Percentiles rank a stretch among this genome's conserved stretches.
These are phyloP conservation scores for Rhododendron griersonianum DNA, from an alignment of 148 eudicot genomes.

Conservation along the genomic window DNA sequence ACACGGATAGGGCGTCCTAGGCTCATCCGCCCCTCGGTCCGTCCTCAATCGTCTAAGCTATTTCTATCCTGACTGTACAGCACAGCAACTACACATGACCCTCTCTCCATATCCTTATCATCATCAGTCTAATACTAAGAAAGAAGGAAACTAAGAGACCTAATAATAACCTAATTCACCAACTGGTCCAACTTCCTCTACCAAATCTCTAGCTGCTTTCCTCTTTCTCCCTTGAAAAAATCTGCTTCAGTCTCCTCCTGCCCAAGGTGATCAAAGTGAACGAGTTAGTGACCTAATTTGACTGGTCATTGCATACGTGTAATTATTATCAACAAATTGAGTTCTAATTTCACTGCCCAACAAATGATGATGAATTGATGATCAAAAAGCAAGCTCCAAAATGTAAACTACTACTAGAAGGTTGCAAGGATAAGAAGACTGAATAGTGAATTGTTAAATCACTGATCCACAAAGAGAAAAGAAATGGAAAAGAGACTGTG, in stretches of 20 bases:
- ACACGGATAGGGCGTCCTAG: neutral
- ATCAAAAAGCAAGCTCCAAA: neutral
- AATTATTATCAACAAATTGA: neutral
- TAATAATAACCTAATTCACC: neutral
- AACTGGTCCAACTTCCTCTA: neutral
- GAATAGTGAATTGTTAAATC: neutral
- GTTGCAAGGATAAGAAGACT: neutral
- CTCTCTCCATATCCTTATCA: neutral
- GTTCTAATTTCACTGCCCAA: neutral
- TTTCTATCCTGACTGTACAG: slow-evolving; percentile 6
- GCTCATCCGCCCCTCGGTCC: neutral
- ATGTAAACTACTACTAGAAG: neutral
- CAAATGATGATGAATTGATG: neutral
- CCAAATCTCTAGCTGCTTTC: neutral
- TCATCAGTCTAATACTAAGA: no score
- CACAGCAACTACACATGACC: neutral
- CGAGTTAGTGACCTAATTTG: neutral
- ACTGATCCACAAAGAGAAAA: no score
- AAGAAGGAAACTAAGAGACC: neutral
- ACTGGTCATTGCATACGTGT: neutral
- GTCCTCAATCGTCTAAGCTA: neutral
- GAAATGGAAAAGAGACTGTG: no score
- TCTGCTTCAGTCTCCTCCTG: neutral
- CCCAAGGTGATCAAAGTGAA: neutral
- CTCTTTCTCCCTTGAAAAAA: neutral